Percentiles rank a stretch among this genome's conserved stretches.
Evolutionary conservation across 1,284 basidiomycete genomes (phyloP).

Genomic region (Apiotrichum montevideense): DNA sequence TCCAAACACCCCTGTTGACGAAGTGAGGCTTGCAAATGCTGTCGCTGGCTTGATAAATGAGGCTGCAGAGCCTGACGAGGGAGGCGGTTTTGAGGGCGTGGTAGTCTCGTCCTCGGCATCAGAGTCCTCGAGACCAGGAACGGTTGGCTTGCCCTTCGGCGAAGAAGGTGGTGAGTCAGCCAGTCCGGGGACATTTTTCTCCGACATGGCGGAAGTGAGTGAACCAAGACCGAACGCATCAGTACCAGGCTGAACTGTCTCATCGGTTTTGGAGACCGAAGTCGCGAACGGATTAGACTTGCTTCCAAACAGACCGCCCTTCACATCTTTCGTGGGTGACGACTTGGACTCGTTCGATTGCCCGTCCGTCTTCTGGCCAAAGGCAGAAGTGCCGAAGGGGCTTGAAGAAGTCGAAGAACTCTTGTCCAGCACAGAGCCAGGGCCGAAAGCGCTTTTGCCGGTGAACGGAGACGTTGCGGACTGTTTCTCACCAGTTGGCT

Average conservation of each 20-base stretch:
- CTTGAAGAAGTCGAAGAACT: not conserved
- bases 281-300: too few relatives aligned
- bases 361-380: not conserved
- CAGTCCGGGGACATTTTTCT: slow-evolving; percentile 25
- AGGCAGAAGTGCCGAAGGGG: not conserved
- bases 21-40: slow-evolving; percentile 26
- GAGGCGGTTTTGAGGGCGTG: slow-evolving; percentile 5
- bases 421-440: not conserved
- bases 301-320: too few relatives aligned
- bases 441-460: not conserved
- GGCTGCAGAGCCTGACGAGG: not conserved
- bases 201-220: slow-evolving; percentile 26
- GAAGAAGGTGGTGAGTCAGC: slow-evolving; percentile 32
- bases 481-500: not conserved
- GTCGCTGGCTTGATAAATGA: slow-evolving; percentile 42
- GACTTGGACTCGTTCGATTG: too few relatives aligned
- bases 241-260: too few relatives aligned
- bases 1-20: slow-evolving; percentile 22
- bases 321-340: too few relatives aligned
- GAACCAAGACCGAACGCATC: slow-evolving; percentile 37
- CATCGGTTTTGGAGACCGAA: too few relatives aligned
- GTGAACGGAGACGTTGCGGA: not conserved
- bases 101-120: slow-evolving; percentile 7
- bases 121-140: slow-evolving; percentile 19
- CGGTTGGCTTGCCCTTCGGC: slow-evolving; percentile 13